phyloP scores from a whole-genome alignment of 2,329 filamentous ascomycete species.

The Sordariomycetes sp. region DNA sequence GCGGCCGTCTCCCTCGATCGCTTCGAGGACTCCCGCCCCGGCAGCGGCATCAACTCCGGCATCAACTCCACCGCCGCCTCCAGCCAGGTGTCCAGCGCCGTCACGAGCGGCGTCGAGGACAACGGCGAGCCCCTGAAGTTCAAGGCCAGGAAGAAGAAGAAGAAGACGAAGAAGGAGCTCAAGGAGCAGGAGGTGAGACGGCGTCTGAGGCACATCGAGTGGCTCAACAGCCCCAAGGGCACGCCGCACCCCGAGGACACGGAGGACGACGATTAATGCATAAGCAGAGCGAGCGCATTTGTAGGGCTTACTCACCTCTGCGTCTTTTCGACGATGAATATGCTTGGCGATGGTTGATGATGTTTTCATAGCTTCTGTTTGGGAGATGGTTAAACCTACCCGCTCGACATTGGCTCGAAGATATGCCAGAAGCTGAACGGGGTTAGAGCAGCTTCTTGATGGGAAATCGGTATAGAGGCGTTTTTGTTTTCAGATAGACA shows the following conservation, averaged over 20 bases:
- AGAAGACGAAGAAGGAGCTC: slow-evolving; percentile 92
- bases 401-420: background rate
- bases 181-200: slow-evolving; percentile 89
- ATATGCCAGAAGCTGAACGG: background rate
- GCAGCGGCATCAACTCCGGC: slow-evolving; percentile 43
- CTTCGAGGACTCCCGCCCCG: slow-evolving; percentile 75
- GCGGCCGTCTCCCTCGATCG: slow-evolving; percentile 66
- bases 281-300: no score
- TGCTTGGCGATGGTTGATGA: background rate
- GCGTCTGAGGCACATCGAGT: slow-evolving; percentile 75
- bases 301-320: no score
- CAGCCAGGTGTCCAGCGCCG: slow-evolving; percentile 45
- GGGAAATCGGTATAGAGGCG: slow-evolving; percentile 5
- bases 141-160: slow-evolving; percentile 88
- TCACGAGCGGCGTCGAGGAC: slow-evolving; percentile 78
- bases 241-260: slow-evolving; percentile 70
- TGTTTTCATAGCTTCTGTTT: background rate
- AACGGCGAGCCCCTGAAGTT: slow-evolving; percentile 69
- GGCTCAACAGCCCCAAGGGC: slow-evolving; percentile 79
- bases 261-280: slow-evolving; percentile 63
- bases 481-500: slow-evolving; percentile 1
- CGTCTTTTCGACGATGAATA: no score
- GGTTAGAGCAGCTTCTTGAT: background rate
- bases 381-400: background rate
- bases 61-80: slow-evolving; percentile 50